Percentiles rank a stretch among this genome's conserved stretches.
Conservation (phyloP, 805 yeast genomes). For the Pichia exigua region DNA sequence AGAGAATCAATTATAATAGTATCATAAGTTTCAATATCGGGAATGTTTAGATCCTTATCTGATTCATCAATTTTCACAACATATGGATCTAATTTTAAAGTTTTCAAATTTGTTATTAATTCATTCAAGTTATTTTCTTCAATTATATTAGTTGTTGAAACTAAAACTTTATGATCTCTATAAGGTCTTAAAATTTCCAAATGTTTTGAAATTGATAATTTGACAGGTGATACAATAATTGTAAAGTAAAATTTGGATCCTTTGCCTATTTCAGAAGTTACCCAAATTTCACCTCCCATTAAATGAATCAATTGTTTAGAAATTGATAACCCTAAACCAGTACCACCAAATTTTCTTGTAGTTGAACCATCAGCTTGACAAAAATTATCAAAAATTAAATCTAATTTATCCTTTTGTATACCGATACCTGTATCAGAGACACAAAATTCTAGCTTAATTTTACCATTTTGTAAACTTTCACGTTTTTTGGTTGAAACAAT, state of each 20-base stretch:
- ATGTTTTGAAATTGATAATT: constrained; percentile 51
- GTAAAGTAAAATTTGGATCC: constrained; percentile 85
- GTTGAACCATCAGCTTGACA: constrained; percentile 94
- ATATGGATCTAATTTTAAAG: constrained; percentile 51
- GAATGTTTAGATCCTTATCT: constrained; percentile 44
- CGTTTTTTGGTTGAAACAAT: constrained; percentile 51
- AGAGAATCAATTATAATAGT: constrained; percentile 77
- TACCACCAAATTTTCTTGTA: constrained; percentile 88
- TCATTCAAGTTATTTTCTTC: constrained; percentile 39
- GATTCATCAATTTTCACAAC: constrained; percentile 42
- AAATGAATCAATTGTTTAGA: constrained; percentile 80
- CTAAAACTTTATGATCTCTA: constrained; percentile 58
- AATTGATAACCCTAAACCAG: constrained; percentile 82
- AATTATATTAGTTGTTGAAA: constrained; percentile 59
- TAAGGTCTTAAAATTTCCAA: constrained; percentile 67
- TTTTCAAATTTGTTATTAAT: constrained; percentile 42
- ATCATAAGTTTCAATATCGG: constrained; percentile 58
- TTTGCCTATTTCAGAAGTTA: constrained; percentile 66
- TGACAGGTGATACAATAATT: constrained; percentile 67
- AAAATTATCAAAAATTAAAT: constrained; percentile 80
- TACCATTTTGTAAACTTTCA: constrained; percentile 27
- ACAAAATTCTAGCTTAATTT: constrained; percentile 65
- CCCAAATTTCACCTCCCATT: constrained; percentile 96
- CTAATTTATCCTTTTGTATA: constrained; percentile 76
- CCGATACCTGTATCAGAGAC: constrained; percentile 91